Evolutionary conservation across 1,284 basidiomycete genomes (phyloP).

Genomic region (Pseudozyma sp.): DNA sequence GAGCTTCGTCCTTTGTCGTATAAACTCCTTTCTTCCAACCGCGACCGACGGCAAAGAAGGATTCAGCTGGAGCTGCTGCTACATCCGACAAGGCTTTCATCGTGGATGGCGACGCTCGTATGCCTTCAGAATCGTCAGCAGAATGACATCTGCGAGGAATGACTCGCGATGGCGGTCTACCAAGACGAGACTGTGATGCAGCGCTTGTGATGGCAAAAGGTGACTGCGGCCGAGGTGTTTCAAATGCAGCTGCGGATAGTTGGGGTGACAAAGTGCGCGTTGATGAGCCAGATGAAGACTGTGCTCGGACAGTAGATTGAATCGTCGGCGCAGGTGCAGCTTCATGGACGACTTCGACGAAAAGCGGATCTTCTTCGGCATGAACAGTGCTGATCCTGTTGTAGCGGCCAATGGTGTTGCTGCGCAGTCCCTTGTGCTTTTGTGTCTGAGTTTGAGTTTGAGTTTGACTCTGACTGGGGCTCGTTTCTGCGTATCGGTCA

Average conservation of each 20-base stretch:
- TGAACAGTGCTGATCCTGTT: conserved; percentile 19
- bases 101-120: neutral
- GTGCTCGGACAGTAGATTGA: conserved; percentile 29
- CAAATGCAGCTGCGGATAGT: conserved; percentile 2
- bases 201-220: conserved; percentile 22
- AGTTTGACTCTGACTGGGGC: neutral
- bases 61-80: conserved; percentile 4
- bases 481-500: conserved; percentile 25
- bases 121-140: conserved; percentile 9
- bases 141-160: conserved; percentile 12
- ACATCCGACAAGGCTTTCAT: neutral
- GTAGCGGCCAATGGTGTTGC: conserved; percentile 4
- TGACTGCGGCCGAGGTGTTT: conserved; percentile 13
- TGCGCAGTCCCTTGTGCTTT: neutral
- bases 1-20: conserved; percentile 36
- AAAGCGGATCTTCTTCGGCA: conserved; percentile 25
- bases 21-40: conserved; percentile 57
- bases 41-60: conserved; percentile 43
- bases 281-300: conserved; percentile 8
- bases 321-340: conserved; percentile 5
- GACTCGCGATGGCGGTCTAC: conserved; percentile 7
- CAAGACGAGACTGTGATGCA: conserved; percentile 3
- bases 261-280: neutral
- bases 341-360: conserved; percentile 17
- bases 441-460: neutral